Conservation (phyloP, 345 rosid species). For the Syzygium oleosum region DNA sequence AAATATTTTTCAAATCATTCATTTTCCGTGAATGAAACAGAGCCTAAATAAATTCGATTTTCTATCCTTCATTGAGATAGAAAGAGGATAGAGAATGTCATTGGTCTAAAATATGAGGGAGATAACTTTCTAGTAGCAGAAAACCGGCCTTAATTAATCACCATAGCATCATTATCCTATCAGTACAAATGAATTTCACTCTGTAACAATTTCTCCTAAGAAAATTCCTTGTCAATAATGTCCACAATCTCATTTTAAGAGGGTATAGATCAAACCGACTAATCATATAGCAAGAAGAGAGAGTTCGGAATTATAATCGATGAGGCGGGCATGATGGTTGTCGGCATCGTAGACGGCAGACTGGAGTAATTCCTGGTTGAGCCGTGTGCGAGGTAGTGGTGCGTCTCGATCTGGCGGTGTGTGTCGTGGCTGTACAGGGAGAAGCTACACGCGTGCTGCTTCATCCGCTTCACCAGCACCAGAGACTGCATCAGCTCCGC, state of each 20-base stretch:
- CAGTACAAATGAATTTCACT: not conserved
- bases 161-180: not conserved
- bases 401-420: conserved; percentile 36
- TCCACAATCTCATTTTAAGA: not conserved
- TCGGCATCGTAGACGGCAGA: conserved; percentile 57
- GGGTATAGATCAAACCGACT: not conserved
- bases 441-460: conserved; percentile 62
- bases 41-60: rapidly evolving
- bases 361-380: conserved; percentile 70
- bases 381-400: conserved; percentile 5
- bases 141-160: not conserved
- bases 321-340: conserved; percentile 41
- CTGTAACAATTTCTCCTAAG: not conserved
- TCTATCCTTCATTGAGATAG: not conserved
- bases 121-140: not conserved
- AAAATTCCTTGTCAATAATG: not conserved
- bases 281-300: not conserved
- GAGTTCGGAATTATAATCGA: conserved; percentile 30
- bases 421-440: conserved; percentile 63
- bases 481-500: conserved; percentile 49
- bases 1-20: too few species aligned
- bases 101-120: not conserved
- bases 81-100: not conserved
- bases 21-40: too few species aligned
- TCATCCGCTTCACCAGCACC: conserved; percentile 52